phyloP scores from a whole-genome alignment of 768 basidiomycete species.

The Rubroboletus satanas region DNA sequence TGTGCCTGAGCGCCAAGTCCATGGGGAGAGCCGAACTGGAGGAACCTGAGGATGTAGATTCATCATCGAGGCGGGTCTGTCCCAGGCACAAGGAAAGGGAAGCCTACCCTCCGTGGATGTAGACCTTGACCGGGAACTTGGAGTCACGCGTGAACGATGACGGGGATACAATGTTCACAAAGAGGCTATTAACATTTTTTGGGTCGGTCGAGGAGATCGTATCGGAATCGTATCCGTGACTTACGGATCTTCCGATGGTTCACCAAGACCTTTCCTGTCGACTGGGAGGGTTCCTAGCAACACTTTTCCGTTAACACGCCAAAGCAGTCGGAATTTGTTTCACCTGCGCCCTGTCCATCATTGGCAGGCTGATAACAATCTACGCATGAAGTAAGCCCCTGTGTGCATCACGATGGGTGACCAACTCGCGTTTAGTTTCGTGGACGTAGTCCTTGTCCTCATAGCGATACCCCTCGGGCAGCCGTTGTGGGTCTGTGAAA shows the following conservation, averaged over 20 bases:
- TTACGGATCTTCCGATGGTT: conserved; percentile 70
- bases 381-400: conserved; percentile 17
- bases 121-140: conserved; percentile 63
- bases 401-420: not conserved
- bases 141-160: conserved; percentile 39
- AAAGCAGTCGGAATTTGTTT: not conserved
- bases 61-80: not conserved
- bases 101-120: conserved; percentile 71
- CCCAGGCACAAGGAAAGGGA: not conserved
- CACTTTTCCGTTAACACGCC: not conserved
- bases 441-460: conserved; percentile 55
- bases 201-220: not conserved
- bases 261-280: conserved; percentile 63
- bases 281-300: conserved; percentile 42
- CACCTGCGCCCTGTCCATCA: conserved; percentile 60
- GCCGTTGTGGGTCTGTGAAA: conserved; percentile 58
- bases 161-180: conserved; percentile 62
- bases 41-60: conserved; percentile 44
- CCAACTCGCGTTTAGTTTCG: conserved; percentile 53
- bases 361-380: conserved; percentile 61
- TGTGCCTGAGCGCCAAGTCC: conserved; percentile 58
- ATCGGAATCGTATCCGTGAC: not conserved
- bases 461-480: conserved; percentile 55
- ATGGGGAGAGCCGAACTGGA: conserved; percentile 78
- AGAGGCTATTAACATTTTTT: conserved; percentile 40